These are phyloP conservation scores for Penicillium dipodomyicola DNA, from an alignment of 495 filamentous ascomycete species.

Conservation along the genomic window DNA sequence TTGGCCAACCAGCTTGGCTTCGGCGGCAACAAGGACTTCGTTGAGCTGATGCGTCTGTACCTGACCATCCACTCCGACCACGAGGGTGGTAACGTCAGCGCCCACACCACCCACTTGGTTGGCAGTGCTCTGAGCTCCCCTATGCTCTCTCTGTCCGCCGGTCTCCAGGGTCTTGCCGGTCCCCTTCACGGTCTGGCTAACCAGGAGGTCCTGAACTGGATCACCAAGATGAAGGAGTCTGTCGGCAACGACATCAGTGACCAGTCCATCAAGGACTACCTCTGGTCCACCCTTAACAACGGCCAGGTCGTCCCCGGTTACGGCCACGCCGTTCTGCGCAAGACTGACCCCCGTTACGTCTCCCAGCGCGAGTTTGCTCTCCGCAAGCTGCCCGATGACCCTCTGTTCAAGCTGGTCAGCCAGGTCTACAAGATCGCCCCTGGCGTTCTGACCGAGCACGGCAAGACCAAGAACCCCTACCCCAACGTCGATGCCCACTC, in stretches of 20 bases:
- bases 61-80: conserved; percentile 99
- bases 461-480: conserved; percentile 95
- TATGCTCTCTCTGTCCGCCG: conserved; percentile 92
- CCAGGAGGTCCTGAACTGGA: conserved; percentile 98
- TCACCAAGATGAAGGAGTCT: conserved; percentile 95
- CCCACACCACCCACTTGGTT: conserved; percentile 97
- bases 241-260: conserved; percentile 94
- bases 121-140: conserved; percentile 96
- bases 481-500: conserved; percentile 83
- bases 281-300: conserved; percentile 93
- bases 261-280: conserved; percentile 92
- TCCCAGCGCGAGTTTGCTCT: conserved; percentile 96
- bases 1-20: conserved; percentile 98
- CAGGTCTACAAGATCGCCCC: conserved; percentile 99
- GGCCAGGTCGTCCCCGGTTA: conserved; percentile 97
- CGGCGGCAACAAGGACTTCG: conserved; percentile 90
- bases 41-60: conserved; percentile 97
- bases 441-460: conserved; percentile 95
- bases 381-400: conserved; percentile 87
- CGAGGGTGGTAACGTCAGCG: conserved; percentile 97
- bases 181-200: conserved; percentile 98
- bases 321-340: conserved; percentile 97
- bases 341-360: conserved; percentile 98
- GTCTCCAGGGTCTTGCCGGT: conserved; percentile 95
- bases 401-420: conserved; percentile 99